These are phyloP conservation scores for Bathelium albidoporum DNA, from an alignment of 495 filamentous ascomycete genomes.

Conservation along the genomic window DNA sequence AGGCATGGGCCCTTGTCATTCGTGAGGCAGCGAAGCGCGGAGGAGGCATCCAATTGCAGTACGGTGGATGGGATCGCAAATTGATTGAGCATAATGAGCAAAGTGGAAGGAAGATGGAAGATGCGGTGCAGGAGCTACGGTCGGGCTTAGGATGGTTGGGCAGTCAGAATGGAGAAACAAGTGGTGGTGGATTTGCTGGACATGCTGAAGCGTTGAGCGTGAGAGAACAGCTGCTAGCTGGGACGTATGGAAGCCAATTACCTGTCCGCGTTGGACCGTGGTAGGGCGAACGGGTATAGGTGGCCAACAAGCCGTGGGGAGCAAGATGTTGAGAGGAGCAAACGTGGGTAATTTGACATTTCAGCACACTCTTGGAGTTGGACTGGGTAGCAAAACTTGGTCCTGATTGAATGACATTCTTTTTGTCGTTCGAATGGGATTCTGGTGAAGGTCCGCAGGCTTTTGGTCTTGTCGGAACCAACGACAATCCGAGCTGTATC, in stretches of 20 bases:
- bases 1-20: slow-evolving; percentile 87
- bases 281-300: not conserved
- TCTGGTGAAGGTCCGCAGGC: not conserved
- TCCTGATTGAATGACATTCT: not conserved
- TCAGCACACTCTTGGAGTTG: not conserved
- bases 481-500: not conserved
- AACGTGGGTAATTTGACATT: not conserved
- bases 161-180: slow-evolving; percentile 30
- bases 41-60: slow-evolving; percentile 82
- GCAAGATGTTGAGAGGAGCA: not conserved
- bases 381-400: not conserved
- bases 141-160: slow-evolving; percentile 69
- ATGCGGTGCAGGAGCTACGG: slow-evolving; percentile 68
- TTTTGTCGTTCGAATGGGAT: not conserved
- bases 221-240: slow-evolving; percentile 19
- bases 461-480: too few species aligned
- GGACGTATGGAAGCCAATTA: slow-evolving; percentile 12
- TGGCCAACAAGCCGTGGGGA: not conserved
- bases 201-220: slow-evolving; percentile 17
- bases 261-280: not conserved
- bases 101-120: slow-evolving; percentile 71
- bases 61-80: slow-evolving; percentile 87
- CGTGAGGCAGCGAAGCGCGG: slow-evolving; percentile 83
- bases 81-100: slow-evolving; percentile 80
- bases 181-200: slow-evolving; percentile 2